Conservation (phyloP, 2,329 filamentous ascomycete genomes). For the Neonectria punicea region DNA sequence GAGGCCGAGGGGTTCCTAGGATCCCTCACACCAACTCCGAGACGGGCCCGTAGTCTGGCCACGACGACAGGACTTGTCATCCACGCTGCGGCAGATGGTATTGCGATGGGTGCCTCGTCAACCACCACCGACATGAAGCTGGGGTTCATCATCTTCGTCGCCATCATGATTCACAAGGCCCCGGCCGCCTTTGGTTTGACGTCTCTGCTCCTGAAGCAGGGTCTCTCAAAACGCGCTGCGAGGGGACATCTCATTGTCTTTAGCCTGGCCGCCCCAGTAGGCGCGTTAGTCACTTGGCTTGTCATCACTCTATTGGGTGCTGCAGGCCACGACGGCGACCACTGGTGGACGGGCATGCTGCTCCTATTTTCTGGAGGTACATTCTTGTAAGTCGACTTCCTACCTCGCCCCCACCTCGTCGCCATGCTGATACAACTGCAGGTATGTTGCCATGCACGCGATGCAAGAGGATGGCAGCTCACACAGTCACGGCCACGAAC, state of each 20-base stretch:
- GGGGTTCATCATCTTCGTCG: slow-evolving; percentile 91
- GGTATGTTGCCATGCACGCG: slow-evolving; percentile 97
- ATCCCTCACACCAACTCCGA: slow-evolving; percentile 66
- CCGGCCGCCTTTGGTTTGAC: slow-evolving; percentile 96
- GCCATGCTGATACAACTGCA: slow-evolving; percentile 50
- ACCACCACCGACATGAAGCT: slow-evolving; percentile 78
- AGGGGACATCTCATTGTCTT: slow-evolving; percentile 90
- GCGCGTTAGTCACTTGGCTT: slow-evolving; percentile 85
- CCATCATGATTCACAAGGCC: slow-evolving; percentile 97
- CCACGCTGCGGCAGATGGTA: slow-evolving; percentile 93
- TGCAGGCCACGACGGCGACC: slow-evolving; percentile 67
- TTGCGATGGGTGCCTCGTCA: slow-evolving; percentile 92
- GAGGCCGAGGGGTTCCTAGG: slow-evolving; percentile 69
- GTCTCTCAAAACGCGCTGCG: slow-evolving; percentile 85
- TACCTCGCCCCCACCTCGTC: neutral
- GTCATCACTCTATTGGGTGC: slow-evolving; percentile 79
- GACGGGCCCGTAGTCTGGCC: slow-evolving; percentile 73
- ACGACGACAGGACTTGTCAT: slow-evolving; percentile 96
- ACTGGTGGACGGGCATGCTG: slow-evolving; percentile 92
- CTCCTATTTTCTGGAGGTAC: slow-evolving; percentile 96
- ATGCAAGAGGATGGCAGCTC: slow-evolving; percentile 81
- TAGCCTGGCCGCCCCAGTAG: slow-evolving; percentile 87
- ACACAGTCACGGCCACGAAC: slow-evolving; percentile 64
- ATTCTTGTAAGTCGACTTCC: slow-evolving; percentile 76
- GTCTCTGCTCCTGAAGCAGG: slow-evolving; percentile 89